Evolutionary conservation across 345 rosid species (phyloP).

Genomic region (Boechera divaricarpa): DNA sequence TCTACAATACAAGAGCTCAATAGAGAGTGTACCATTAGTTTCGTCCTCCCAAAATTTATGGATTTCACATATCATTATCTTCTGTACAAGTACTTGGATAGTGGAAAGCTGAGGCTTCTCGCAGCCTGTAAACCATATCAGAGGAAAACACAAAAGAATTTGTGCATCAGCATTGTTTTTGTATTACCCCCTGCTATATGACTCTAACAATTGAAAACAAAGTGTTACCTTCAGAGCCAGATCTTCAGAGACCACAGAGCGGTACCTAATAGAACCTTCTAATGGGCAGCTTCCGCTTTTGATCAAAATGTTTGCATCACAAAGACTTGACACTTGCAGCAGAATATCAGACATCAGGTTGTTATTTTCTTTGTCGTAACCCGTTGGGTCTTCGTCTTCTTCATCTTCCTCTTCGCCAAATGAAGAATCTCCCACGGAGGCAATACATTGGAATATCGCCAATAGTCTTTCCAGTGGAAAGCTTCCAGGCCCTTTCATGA

Average conservation of each 20-base stretch:
- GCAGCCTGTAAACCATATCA: constrained; percentile 63
- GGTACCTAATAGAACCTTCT: constrained; percentile 82
- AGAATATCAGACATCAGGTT: constrained; percentile 71
- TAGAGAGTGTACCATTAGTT: background rate
- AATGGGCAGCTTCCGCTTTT: constrained; percentile 86
- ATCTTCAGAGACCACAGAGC: constrained; percentile 75
- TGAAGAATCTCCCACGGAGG: constrained; percentile 61
- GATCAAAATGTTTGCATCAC: constrained; percentile 74
- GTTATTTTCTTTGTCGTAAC: constrained; percentile 46
- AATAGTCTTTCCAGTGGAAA: constrained; percentile 85
- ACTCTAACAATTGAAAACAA: background rate
- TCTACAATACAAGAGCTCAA: background rate
- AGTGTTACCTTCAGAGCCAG: constrained; percentile 67
- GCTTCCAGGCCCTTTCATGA: constrained; percentile 91
- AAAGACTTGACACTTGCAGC: constrained; percentile 79
- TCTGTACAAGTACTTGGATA: constrained; percentile 57
- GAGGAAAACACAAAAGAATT: constrained; percentile 17
- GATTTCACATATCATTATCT: constrained; percentile 33
- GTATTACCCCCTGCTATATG: background rate
- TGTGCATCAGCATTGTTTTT: constrained; percentile 16
- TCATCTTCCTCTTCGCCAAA: constrained; percentile 56
- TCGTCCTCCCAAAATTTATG: background rate
- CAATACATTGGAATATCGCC: constrained; percentile 87
- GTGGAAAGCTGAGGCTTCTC: constrained; percentile 73
- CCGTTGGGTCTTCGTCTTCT: constrained; percentile 43